Evolutionary conservation across 2,329 filamentous ascomycete genomes (phyloP).

Genomic region (Alternaria novae-zelandiae): DNA sequence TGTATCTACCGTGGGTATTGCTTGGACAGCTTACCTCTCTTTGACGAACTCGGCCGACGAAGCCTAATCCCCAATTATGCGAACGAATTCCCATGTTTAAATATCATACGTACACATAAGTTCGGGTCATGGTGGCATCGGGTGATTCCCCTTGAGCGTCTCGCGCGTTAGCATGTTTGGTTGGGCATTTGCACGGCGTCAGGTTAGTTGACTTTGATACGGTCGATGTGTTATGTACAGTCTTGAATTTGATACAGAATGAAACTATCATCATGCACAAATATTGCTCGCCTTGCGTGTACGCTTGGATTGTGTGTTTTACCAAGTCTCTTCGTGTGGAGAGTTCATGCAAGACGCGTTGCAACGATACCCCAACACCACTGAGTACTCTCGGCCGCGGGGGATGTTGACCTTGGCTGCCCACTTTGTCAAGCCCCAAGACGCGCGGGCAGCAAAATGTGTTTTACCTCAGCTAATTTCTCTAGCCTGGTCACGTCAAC

Average conservation of each 20-base stretch:
- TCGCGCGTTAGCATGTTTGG: slow-evolving; percentile 29
- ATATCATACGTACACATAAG: slow-evolving; percentile 14
- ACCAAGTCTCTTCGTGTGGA: neutral
- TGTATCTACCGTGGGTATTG: slow-evolving; percentile 93
- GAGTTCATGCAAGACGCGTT: neutral
- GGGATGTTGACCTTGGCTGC: slow-evolving; percentile 13
- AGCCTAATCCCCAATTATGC: slow-evolving; percentile 38
- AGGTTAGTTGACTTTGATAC: slow-evolving; percentile 9
- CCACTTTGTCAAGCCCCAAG: neutral
- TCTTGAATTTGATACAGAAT: slow-evolving; percentile 5
- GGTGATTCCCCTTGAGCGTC: slow-evolving; percentile 22
- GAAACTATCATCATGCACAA: neutral
- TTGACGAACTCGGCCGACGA: slow-evolving; percentile 88
- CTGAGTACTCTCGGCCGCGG: slow-evolving; percentile 32
- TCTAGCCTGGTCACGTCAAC: slow-evolving; percentile 4
- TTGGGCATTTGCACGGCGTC: slow-evolving; percentile 26
- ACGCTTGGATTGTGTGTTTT: neutral
- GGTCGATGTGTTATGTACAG: slow-evolving; percentile 5
- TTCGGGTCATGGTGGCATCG: slow-evolving; percentile 16
- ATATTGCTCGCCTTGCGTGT: neutral
- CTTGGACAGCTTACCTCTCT: slow-evolving; percentile 96
- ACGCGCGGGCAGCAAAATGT: neutral
- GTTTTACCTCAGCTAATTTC: slow-evolving; percentile 18
- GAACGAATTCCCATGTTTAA: slow-evolving; percentile 26
- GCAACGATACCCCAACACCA: neutral